Base-by-base conservation (phyloP, 345 rosid species). In the Hypericum androsaemum region DNA sequence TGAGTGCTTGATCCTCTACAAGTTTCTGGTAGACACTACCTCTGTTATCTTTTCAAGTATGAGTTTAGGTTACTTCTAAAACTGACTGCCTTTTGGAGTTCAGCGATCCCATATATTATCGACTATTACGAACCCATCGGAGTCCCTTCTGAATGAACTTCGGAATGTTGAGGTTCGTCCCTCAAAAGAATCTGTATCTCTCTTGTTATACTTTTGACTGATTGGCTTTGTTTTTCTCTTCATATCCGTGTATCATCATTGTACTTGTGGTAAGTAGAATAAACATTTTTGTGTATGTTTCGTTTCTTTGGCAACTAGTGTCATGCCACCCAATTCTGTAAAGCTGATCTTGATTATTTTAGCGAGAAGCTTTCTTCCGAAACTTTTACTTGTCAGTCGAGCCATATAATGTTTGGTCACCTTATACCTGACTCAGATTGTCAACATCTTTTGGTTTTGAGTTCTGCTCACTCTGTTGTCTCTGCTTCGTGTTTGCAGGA, bases 81-180 rank as follows among this genome's bases (percentile, higher is more conserved):
- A 68, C 56, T 15, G 58, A 39, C 47, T 13, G 51, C 15, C 17
- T 39, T 52, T 61, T 39, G 17, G 61, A 65, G 51, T 67, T 63
- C 88, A 94, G 99, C 90, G 99, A 7, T 73, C 81, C 50, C 83
- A 88, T 74, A 63, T 94, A 71, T 57, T 77, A 54, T 47, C 71
- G 60, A 94, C 99, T 11, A 86, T 94, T 67, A 86, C 97, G 41
- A 66, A 76, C 46, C 97, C 99, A 9, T 80, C 97, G 5, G 99
- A 94, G 64, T 86, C 95, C n/a, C 82, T 88, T 70, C 82, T 94
- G 53, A 82, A 68, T 67, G 97, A 94, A 57, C 95, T 94, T 13
- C 89, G 96, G 53, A 82, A 81, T 35, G 95, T 88, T 52, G 99
- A 94, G 99, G 99, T 94, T 65, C 63, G 85, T 73, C 71, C 40